Evolutionary conservation across 768 basidiomycete species (phyloP), one percentile per base, ranked within the genome.

Genomic region (Mycena indigotica): DNA sequence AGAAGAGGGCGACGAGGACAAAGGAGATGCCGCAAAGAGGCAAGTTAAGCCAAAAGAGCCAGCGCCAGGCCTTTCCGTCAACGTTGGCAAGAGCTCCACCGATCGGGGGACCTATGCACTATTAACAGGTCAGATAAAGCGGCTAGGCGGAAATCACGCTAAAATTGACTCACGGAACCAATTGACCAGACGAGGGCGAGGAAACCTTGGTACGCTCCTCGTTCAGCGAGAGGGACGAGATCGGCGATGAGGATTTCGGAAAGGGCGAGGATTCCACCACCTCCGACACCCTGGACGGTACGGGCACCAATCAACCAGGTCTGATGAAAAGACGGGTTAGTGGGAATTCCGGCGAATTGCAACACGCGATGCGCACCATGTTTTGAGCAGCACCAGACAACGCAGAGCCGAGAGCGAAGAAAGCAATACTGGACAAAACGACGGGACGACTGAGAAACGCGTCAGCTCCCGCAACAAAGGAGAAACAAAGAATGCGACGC

Each of bases 321-420:
- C 62, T 63, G 38, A n/a, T n/a, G n/a, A n/a, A n/a, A n/a, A n/a
- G n/a, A n/a, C n/a, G n/a, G n/a, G n/a, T n/a, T n/a, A n/a, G n/a
- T n/a, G n/a, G n/a, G n/a, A n/a, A n/a, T n/a, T n/a, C n/a, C n/a
- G n/a, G n/a, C n/a, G n/a, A n/a, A n/a, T n/a, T n/a, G n/a, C n/a
- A n/a, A n/a, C n/a, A n/a, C n/a, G n/a, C n/a, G n/a, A n/a, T n/a
- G 49, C 32, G 5, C n/a, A 64, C 64, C 73, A 82, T 77, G 49
- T 45, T 76, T 28, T 70, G 72, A 0, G 78, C 71, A 0, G 72
- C 71, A 2, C 80, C 81, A 1, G 71, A 70, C 0, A 83, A 29
- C 10, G 74, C 77, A 23, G 74, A 76, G 0, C 80, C 80, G 25
- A 78, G 50, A 0, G 75, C 73, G 50, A 79, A 79, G 23, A 76